Evolutionary conservation across 768 basidiomycete genomes (phyloP), one percentile per base, ranked within the genome.

Genomic region (Leucocoprinus birnbaumii): DNA sequence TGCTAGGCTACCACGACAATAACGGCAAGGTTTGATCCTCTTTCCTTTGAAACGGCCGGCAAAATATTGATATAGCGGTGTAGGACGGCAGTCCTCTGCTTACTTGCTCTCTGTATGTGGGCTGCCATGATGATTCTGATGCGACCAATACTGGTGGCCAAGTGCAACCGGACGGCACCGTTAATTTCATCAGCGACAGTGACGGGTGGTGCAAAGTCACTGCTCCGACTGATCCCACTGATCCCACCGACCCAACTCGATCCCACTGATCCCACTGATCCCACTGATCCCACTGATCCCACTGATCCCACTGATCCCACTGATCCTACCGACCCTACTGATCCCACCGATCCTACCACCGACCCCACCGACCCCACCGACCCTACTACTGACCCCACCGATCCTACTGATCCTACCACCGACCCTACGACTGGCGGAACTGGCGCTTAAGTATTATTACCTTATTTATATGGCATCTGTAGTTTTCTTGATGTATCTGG

Each of bases 1-100:
- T 40, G 25, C n/a, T n/a, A 77, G 77, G 66, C 37, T 79, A 76
- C 60, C 70, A 74, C 60, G 77, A 79, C 57, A 74, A 76, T 60
- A 76, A 79, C 59, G 77, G 73, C 48, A 77, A 77, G 67, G 73
- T 55, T 38, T 38, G 11, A n/a, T 16, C 14, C 34, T 35, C 46
- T 24, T 31, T 13, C 19, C n/a, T 19, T 31, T 8, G 26, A 48
- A 2, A n/a, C 19, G 27, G n/a, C 1, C 11, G 31, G 11, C 6
- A 31, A 31, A 5, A 5, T 31, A 31, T 18, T 34, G n/a, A 13
- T 19, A 48, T 48, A 35, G n/a, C 35, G 27, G 14, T 48, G 4
- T 52, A 75, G 70, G 69, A 67, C 49, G 76, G 76, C 53, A 75
- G 74, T 66, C 65, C 74, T 24, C 68, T 70, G 41, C 64, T 79